Conservation (phyloP, 1,284 basidiomycete genomes). For the Tilletia horrida region DNA sequence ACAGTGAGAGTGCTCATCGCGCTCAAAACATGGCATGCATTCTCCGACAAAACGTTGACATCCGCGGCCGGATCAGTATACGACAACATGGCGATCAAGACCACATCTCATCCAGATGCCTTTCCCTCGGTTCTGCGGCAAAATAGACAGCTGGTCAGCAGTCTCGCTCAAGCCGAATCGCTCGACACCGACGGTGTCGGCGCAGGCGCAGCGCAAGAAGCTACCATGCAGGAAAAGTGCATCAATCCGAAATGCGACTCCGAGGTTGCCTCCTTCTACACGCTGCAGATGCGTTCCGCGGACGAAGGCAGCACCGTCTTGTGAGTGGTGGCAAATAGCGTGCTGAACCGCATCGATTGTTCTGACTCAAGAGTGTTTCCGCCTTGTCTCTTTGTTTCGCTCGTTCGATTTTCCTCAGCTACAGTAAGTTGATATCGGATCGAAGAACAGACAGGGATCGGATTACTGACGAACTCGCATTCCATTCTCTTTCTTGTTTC, state of each 20-base stretch:
- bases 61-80: neutral
- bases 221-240: conserved; percentile 13
- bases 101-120: conserved; percentile 12
- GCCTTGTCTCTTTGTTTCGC: too few relatives aligned
- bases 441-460: neutral
- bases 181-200: neutral
- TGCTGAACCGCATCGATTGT: neutral
- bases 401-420: neutral
- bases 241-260: conserved; percentile 8
- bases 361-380: neutral
- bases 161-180: conserved; percentile 6
- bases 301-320: conserved; percentile 14
- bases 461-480: neutral
- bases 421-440: conserved; percentile 6
- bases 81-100: conserved; percentile 13
- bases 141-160: conserved; percentile 14
- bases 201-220: neutral
- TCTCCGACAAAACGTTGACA: too few relatives aligned
- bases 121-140: conserved; percentile 13
- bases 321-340: neutral
- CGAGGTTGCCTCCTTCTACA: conserved; percentile 12
- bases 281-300: conserved; percentile 5
- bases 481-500: neutral
- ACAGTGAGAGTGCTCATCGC: too few relatives aligned
- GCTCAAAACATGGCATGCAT: too few relatives aligned